These are phyloP conservation scores for Apiotrichum siamense DNA, from an alignment of 1,284 basidiomycete genomes.

Conservation along the genomic window DNA sequence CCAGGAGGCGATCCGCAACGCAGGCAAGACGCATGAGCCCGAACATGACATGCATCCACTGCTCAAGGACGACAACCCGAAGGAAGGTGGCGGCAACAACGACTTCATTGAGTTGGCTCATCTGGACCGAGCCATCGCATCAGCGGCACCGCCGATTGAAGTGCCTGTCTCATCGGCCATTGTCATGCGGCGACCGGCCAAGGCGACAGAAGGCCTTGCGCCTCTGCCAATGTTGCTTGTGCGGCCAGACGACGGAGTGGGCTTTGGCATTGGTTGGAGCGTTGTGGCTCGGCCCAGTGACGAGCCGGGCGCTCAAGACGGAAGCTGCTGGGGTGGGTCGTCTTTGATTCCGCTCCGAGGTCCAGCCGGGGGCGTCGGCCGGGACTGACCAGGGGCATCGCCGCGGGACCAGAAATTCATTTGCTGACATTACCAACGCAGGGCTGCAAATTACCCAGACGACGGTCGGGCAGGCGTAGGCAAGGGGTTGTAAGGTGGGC, in stretches of 20 bases:
- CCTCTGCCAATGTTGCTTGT: conserved; percentile 25
- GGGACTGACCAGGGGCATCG: too few species aligned
- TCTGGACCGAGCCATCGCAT: background rate
- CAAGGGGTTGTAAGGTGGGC: background rate
- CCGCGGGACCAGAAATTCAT: too few species aligned
- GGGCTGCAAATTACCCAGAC: conserved; percentile 13
- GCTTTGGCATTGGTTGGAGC: conserved; percentile 23
- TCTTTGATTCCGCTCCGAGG: too few species aligned
- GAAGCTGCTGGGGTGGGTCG: conserved; percentile 6
- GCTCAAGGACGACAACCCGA: background rate
- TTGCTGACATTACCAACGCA: conserved; percentile 14
- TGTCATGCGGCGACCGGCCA: conserved; percentile 1
- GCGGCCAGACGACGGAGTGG: conserved; percentile 21
- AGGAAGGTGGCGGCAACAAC: background rate
- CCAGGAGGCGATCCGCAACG: conserved; percentile 26
- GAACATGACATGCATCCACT: background rate
- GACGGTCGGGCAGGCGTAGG: background rate
- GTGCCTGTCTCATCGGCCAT: conserved; percentile 1
- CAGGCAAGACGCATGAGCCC: conserved; percentile 2
- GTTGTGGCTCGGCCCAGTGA: conserved; percentile 15
- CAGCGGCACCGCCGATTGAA: too few species aligned
- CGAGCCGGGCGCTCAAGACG: background rate
- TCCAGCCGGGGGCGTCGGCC: too few species aligned
- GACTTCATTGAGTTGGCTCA: conserved; percentile 1
- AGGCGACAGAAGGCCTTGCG: background rate